Conservation (phyloP, 345 rosid species). For the Salix dunnii region DNA sequence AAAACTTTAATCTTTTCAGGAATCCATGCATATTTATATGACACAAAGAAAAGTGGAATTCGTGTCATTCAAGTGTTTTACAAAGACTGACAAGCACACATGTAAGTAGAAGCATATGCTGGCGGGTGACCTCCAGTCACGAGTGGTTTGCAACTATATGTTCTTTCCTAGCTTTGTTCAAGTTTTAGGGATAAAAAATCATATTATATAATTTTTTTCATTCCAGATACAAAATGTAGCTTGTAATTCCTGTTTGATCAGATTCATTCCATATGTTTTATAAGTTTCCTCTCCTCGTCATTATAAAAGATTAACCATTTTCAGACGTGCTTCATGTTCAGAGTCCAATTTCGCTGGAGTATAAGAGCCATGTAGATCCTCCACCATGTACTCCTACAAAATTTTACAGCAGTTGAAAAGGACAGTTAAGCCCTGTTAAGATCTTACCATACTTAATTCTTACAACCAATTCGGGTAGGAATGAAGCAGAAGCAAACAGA, state of each 20-base stretch:
- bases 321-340: constrained; percentile 69
- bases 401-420: neutral
- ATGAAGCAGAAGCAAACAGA: neutral
- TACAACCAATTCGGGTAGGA: neutral
- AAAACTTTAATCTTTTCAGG: neutral
- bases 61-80: neutral
- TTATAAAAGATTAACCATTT: constrained; percentile 76
- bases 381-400: constrained; percentile 75
- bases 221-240: neutral
- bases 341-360: constrained; percentile 74
- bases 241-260: neutral
- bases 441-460: neutral
- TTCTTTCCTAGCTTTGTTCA: neutral
- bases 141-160: neutral
- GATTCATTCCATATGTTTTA: constrained; percentile 2
- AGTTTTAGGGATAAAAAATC: neutral
- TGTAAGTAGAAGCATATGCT: neutral
- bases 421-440: neutral
- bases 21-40: neutral
- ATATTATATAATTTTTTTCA: neutral
- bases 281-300: neutral
- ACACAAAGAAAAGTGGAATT: neutral
- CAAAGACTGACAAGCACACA: neutral
- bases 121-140: neutral
- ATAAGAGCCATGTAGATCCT: constrained; percentile 86